Evolutionary conservation across 2,329 filamentous ascomycete species (phyloP), one percentile per base, ranked within the genome.

Genomic region (Alternaria solani): DNA sequence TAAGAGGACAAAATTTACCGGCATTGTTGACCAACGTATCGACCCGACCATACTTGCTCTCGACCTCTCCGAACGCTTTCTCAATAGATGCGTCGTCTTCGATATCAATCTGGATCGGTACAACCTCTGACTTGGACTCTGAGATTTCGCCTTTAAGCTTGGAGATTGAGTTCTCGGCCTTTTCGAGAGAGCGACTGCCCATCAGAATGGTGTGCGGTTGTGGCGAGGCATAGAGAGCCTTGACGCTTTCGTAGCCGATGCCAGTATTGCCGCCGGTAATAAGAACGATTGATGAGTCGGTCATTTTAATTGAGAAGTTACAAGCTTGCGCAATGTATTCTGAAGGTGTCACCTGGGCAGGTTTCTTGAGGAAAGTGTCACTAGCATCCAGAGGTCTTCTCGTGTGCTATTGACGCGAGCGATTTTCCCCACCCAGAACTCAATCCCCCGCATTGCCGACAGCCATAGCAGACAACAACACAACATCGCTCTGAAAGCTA

Each of bases 261-360:
- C 87, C 87, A 0, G 83, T 88, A 66, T 88, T 89, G 61, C 81
- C 87, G 36, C 88, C 87, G 2, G 87, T 89, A 63, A 89, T 82
- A 43, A 89, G 73, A n/a, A 88, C 72, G 60, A 86, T 78, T 18
- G 64, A 60, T 52, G 75, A 76, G 18, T 64, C 47, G 9, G 71
- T 57, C 64, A 74, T 71, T 8, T 47, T 5, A 26, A 2, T 20
- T 30, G 2, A 2, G 9, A 8, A 7, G 11, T 14, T 3, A 5
- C 9, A 6, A 46, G 38, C n/a, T 39, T 39, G n/a, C 6, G n/a
- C 7, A 20, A 20, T 2, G 18, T 5, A 16, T n/a, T n/a, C 34
- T 38, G 16, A 38, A n/a, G 16, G 34, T 38, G 14, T 38, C 34
- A 39, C 38, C 7, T 20, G 18, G 0, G n/a, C 4, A 11, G 5